A percentile compares a stretch with the other conserved stretches of the same genome.
Conservation (phyloP, 2,329 filamentous ascomycete genomes). For the Colletotrichum sp. region DNA sequence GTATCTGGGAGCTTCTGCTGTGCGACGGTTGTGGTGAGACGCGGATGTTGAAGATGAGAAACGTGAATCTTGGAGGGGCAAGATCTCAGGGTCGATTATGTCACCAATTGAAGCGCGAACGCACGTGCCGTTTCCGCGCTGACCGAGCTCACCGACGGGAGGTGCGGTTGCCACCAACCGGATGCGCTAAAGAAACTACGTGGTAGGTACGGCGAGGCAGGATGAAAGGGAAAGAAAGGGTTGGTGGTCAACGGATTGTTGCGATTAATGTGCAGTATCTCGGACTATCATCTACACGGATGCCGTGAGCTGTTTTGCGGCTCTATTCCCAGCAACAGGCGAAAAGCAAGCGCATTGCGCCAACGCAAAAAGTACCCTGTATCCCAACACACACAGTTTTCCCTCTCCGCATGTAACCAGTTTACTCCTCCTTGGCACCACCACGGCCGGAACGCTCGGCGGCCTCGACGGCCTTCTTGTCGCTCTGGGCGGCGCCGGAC, state of each 20-base stretch:
- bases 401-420: background rate
- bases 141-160: background rate
- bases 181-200: background rate
- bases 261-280: background rate
- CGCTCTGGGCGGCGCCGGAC: conserved; percentile 79
- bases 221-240: background rate
- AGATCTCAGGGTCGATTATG: conserved; percentile 16
- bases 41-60: background rate
- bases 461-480: conserved; percentile 86
- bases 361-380: conserved; percentile 26
- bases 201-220: background rate
- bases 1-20: background rate
- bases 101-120: conserved; percentile 19
- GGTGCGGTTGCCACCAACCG: background rate
- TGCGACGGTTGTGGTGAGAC: background rate
- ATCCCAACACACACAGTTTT: conserved; percentile 6
- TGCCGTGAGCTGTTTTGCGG: background rate
- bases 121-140: conserved; percentile 12
- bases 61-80: conserved; percentile 12
- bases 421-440: conserved; percentile 74
- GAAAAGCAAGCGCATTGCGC: background rate
- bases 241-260: background rate
- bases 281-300: background rate
- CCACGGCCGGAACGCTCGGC: conserved; percentile 77
- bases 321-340: background rate